Conservation (phyloP, 2,329 filamentous ascomycete genomes). For the Intubia oerlemansii region DNA sequence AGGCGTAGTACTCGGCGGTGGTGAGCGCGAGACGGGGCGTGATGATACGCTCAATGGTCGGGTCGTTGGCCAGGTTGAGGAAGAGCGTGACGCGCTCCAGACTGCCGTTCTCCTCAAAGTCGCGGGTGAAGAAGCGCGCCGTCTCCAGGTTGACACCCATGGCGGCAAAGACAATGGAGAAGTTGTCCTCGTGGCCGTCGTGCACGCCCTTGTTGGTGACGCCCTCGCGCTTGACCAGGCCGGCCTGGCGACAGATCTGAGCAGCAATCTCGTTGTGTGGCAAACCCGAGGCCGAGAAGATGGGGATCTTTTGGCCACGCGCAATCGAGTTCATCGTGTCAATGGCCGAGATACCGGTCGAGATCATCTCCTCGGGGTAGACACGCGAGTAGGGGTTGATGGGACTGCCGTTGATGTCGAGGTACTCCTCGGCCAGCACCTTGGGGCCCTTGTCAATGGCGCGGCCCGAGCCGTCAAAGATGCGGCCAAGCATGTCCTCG, state of each 20-base stretch:
- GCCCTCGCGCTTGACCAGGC: slow-evolving; percentile 63
- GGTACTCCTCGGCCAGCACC: slow-evolving; percentile 90
- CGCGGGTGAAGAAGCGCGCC: slow-evolving; percentile 90
- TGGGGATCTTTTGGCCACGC: slow-evolving; percentile 97
- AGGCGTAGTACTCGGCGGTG: slow-evolving; percentile 98
- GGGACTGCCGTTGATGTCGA: slow-evolving; percentile 96
- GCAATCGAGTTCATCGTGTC: slow-evolving; percentile 98
- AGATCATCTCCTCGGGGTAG: slow-evolving; percentile 99
- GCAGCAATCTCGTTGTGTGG: slow-evolving; percentile 99
- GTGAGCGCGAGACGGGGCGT: slow-evolving; percentile 95
- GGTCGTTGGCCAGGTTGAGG: slow-evolving; percentile 97
- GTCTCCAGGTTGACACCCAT: slow-evolving; percentile 99
- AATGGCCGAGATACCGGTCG: slow-evolving; percentile 96
- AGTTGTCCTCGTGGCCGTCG: slow-evolving; percentile 96
- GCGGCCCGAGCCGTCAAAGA: slow-evolving; percentile 94
- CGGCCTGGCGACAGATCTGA: slow-evolving; percentile 93
- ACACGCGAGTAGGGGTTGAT: slow-evolving; percentile 97
- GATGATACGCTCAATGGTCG: slow-evolving; percentile 99
- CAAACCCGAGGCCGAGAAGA: slow-evolving; percentile 94
- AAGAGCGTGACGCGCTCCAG: slow-evolving; percentile 94
- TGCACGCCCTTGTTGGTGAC: slow-evolving; percentile 82
- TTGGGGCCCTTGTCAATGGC: slow-evolving; percentile 98
- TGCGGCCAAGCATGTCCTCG: slow-evolving; percentile 97
- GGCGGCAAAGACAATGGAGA: slow-evolving; percentile 97
- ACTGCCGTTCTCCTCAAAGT: slow-evolving; percentile 98